Base-by-base conservation (phyloP, 1,284 basidiomycete genomes). In the Earliella scabrosa region DNA sequence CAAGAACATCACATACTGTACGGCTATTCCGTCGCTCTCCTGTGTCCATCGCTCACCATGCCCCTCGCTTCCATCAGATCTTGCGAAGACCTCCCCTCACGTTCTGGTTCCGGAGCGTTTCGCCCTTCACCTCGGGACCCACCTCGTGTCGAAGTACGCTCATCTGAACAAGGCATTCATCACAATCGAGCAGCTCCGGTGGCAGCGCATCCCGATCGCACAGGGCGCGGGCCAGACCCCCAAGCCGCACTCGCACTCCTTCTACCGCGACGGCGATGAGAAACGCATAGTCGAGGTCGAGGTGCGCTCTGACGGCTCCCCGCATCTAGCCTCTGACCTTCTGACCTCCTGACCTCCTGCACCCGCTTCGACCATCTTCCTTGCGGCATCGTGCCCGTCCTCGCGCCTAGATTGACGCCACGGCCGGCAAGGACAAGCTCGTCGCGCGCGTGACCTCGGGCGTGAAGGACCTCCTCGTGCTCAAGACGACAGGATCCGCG, bases 1-100 rank as follows among this genome's bases (percentile, higher is more conserved):
- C 73, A 97, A 97, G 79, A 97, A 97, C 75, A 97, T 96, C 52
- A 88, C 87, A 20, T 93, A 97, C 68, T 91, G 92, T 92, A 66
- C 39, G 82, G 73, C 16, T 34, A 9, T 26, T 29, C 11, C 16
- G 23, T 32, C 27, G 11, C n/a, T 8, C 11, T 35, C n/a, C 27
- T n/a, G 9, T n/a, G 11, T 24, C 6, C 11, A 23, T 20, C 23
- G 2, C 16, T 40, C 11, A 13, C 35, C 8, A 27, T 24, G 13
- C 47, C 13, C 50, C 48, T 9, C n/a, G 41, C 32, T 7, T 36
- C 21, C 20, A 2, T 14, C 24, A 94, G 91, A 92, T 68, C 76
- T 95, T 36, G 93, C 95, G 34, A 97, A 97, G 73, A 82, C 85
- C 14, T 96, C 93, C 0, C 91, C 93, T 4, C 82, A 96, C 67